These are phyloP conservation scores for Neofusicoccum ribis DNA, from an alignment of 2,329 filamentous ascomycete genomes.

Conservation along the genomic window DNA sequence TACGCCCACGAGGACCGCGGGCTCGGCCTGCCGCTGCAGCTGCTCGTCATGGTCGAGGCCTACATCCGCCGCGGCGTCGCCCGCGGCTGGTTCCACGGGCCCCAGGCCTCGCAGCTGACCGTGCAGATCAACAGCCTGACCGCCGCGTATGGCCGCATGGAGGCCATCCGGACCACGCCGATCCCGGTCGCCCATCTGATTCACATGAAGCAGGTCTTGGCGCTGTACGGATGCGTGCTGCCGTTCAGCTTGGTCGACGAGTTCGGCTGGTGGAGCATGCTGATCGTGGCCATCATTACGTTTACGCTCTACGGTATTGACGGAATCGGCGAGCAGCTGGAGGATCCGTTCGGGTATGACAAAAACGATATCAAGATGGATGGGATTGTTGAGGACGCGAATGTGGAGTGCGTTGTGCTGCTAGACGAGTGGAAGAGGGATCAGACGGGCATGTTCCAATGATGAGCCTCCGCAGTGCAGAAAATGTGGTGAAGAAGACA, in stretches of 20 bases:
- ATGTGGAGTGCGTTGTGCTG: constrained; percentile 59
- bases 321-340: constrained; percentile 63
- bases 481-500: not conserved
- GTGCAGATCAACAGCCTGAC: constrained; percentile 58
- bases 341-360: constrained; percentile 67
- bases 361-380: constrained; percentile 69
- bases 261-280: constrained; percentile 63
- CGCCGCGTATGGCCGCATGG: constrained; percentile 63
- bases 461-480: not conserved
- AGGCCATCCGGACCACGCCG: constrained; percentile 65
- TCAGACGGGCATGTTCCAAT: constrained; percentile 9
- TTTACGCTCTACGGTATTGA: constrained; percentile 67
- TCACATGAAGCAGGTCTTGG: constrained; percentile 64
- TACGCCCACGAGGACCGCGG: constrained; percentile 57
- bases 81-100: constrained; percentile 60
- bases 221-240: constrained; percentile 60
- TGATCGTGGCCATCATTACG: constrained; percentile 59
- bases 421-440: constrained; percentile 57
- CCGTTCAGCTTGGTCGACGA: constrained; percentile 65
- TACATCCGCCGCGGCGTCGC: constrained; percentile 60
- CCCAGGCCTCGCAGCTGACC: constrained; percentile 59
- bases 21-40: constrained; percentile 59
- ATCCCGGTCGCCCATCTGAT: constrained; percentile 66
- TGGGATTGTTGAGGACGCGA: constrained; percentile 61
- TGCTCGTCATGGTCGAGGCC: constrained; percentile 60